A percentile compares a stretch with the other conserved stretches of the same genome.
Conservation (phyloP, 805 yeast species). For the Candida stauntonica region DNA sequence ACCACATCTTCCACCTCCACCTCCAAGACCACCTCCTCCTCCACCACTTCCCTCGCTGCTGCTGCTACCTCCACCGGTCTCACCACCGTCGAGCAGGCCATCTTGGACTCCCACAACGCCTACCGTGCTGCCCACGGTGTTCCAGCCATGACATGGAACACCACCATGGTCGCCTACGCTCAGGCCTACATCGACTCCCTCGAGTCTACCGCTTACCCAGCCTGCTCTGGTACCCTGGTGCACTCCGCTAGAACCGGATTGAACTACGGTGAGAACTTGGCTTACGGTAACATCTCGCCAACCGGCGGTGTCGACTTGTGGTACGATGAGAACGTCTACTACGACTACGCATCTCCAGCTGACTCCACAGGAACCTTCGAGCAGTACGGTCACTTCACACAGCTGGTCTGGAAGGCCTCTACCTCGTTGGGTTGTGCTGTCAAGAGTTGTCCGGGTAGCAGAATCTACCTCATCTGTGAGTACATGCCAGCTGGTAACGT, state of each 20-base stretch:
- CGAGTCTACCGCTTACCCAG: conserved; percentile 37
- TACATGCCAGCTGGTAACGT: conserved; percentile 55
- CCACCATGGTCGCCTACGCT: conserved; percentile 44
- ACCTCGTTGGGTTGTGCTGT: conserved; percentile 60
- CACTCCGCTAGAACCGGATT: conserved; percentile 54
- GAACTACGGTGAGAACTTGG: conserved; percentile 71
- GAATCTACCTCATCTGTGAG: conserved; percentile 67
- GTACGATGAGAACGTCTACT: conserved; percentile 61
- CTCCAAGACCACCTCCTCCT: conserved; percentile 13
- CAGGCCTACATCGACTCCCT: conserved; percentile 41
- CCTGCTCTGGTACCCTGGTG: conserved; percentile 55
- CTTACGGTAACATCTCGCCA: conserved; percentile 49
- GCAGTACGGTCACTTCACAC: conserved; percentile 72
- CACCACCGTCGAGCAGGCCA: conserved; percentile 32
- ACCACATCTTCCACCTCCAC: conserved; percentile 17
- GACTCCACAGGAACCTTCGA: conserved; percentile 38
- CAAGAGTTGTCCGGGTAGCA: conserved; percentile 17
- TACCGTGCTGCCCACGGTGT: conserved; percentile 46
- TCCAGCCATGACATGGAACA: conserved; percentile 45
- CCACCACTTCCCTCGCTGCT: conserved; percentile 18
- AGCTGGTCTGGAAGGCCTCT: conserved; percentile 63
- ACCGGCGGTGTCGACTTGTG: conserved; percentile 57
- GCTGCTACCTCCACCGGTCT: conserved; percentile 20
- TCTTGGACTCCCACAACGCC: conserved; percentile 47
- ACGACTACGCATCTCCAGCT: conserved; percentile 47